phyloP scores from a whole-genome alignment of 257 asterid genomes.

The Misopates orontium region DNA sequence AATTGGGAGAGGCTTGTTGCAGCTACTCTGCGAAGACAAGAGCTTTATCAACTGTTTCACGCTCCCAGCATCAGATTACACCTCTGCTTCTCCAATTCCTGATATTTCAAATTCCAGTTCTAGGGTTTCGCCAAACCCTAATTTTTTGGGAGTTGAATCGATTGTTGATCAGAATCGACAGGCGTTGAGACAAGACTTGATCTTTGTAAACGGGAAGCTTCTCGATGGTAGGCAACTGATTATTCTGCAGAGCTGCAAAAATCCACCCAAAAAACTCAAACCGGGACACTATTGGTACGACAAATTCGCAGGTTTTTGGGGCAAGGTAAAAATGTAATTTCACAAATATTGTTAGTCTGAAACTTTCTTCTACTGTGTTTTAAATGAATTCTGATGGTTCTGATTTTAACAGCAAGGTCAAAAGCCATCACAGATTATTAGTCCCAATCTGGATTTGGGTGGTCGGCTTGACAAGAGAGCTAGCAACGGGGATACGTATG shows the following conservation, averaged over 20 bases:
- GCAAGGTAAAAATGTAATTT: conserved; percentile 42
- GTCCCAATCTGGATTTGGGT: not conserved
- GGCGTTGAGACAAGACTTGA: conserved; percentile 41
- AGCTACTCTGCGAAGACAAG: conserved; percentile 24
- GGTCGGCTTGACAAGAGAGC: not conserved
- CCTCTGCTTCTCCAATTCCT: conserved; percentile 4
- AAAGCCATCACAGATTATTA: conserved; percentile 18
- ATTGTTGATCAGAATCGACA: conserved; percentile 14
- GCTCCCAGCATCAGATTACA: conserved; percentile 30
- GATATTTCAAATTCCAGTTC: conserved; percentile 2
- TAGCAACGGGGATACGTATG: not conserved
- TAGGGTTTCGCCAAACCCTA: not conserved
- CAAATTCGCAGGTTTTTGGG: conserved; percentile 66
- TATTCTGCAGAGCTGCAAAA: conserved; percentile 40
- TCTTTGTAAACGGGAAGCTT: conserved; percentile 48
- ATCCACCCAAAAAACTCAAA: conserved; percentile 55
- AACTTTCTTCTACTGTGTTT: too few species aligned
- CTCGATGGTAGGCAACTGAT: conserved; percentile 45
- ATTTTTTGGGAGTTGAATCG: conserved; percentile 17
- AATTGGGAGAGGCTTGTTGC: conserved; percentile 33
- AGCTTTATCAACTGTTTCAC: conserved; percentile 23
- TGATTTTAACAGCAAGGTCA: conserved; percentile 11
- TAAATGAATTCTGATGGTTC: not conserved
- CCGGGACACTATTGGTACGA: conserved; percentile 64
- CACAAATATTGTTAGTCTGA: too few species aligned